Base-by-base conservation (phyloP, 352 stramenopile species). In the Phytophthora constricta region DNA sequence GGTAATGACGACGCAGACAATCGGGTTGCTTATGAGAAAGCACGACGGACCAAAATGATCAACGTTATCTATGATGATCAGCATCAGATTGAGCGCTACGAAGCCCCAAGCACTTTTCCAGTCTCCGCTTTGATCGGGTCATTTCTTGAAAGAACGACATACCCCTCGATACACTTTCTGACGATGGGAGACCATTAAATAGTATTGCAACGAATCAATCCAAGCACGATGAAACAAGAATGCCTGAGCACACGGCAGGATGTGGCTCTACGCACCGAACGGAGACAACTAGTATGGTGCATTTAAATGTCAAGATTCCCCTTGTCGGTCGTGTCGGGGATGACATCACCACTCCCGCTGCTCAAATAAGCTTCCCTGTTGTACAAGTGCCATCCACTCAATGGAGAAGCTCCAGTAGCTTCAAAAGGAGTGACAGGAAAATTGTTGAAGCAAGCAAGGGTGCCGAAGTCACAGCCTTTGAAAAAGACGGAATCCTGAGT, bases 61-160 rank as follows among this genome's bases (percentile, higher is more conserved):
- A 79, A 86, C 28, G 16, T 23, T 19, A 43, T 25, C 5, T 89
- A 85, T 43, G 46, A 55, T 19, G 25, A 43, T 33, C 53, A 72
- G 5, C 75, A 86, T 48, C 45, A 51, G 19, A 47, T 71, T n/a
- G 80, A 89, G 55, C 79, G 77, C 58, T 89, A 89, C 41, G 43
- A 79, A 19, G 63, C 82, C 4, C 39, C 73, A 9, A 62, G 49
- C 7, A 58, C 62, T 11, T 26, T 75, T 2, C 50, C 51, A 19
- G 52, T 49, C 22, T 62, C 70, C 51, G 73, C 55, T 23, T 58
- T 82, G 22, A 5, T 67, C 3, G 80, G 78, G 0, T 89, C 80
- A 8, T 89, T 89, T 31, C 68, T 71, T 16, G 73, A 77, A n/a
- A 50, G 34, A 72, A 48, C 1, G 41, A 47, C n/a, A 20, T 20